Evolutionary conservation across 2,329 filamentous ascomycete genomes (phyloP), one percentile per base, ranked within the genome.

Genomic region (Trichoderma hamatum): DNA sequence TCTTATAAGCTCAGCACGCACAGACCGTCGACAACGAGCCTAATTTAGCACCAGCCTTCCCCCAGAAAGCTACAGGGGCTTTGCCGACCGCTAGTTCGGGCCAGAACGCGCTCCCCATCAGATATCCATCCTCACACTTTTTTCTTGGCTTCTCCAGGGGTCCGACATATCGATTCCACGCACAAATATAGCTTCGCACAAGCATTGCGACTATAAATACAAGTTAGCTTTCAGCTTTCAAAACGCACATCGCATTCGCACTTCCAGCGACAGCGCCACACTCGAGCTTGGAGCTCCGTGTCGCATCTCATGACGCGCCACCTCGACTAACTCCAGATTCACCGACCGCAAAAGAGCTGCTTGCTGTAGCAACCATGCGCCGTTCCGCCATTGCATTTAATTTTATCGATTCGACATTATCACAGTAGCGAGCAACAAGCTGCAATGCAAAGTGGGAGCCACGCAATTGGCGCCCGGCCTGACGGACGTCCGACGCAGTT

Each of bases 371-470:
- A 55, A 68, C 58, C 34, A 68, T 68, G 66, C 66, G 56, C 66
- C 51, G 34, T 63, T 54, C 49, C 49, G 49, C 51, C 58, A 34
- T 49, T 56, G 58, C 58, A 56, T 56, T 34, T 19, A 43, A 39
- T 28, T 28, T 13, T 9, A 51, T 60, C 26, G 46, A 67, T 60
- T 67, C 46, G 30, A 21, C 46, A 19, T 19, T 24, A 19, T 67
- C 28, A 61, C 39, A 52, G 36, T 52, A 60, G 28, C 34, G 14
- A 34, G 39, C 28, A 28, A 34, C 11, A 26, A 30, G 32, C 24
- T 49, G 63, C 70, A 5, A 76, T 78, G 75, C 75, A 77, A 52
- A 73, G 73, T 71, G 71, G 75, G 62, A 72, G 62, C 5, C 71
- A 76, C 24, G 68, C 72, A 61, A 69, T 75, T 58, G 70, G 68